These are phyloP conservation scores for Monosporascus sp. DNA, from an alignment of 2,329 filamentous ascomycete species.

Conservation along the genomic window DNA sequence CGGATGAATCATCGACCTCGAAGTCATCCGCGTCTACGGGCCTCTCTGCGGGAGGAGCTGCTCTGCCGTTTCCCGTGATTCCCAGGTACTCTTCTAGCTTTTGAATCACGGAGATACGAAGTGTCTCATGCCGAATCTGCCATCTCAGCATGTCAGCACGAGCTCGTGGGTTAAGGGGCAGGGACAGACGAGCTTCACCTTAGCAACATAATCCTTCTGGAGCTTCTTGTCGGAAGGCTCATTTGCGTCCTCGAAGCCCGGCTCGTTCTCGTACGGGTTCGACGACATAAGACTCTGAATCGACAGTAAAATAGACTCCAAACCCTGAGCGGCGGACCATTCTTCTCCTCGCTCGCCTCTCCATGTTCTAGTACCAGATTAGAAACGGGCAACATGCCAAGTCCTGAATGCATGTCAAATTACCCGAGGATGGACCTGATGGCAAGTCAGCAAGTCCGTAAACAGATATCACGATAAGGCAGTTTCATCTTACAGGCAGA, in stretches of 20 bases:
- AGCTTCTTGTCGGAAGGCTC: constrained; percentile 63
- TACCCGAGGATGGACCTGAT: constrained; percentile 80
- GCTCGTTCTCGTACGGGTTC: constrained; percentile 95
- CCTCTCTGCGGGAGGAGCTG: constrained; percentile 25
- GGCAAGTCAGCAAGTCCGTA: background rate
- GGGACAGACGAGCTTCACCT: constrained; percentile 47
- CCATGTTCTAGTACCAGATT: constrained; percentile 66
- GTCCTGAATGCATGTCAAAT: constrained; percentile 9
- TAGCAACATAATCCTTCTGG: constrained; percentile 71
- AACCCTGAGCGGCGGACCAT: constrained; percentile 92
- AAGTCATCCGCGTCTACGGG: constrained; percentile 43
- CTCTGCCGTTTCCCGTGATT: constrained; percentile 49
- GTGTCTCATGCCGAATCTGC: constrained; percentile 83
- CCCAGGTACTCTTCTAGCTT: constrained; percentile 74
- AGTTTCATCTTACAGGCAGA: constrained; percentile 69
- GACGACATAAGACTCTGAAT: constrained; percentile 94
- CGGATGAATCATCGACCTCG: constrained; percentile 41
- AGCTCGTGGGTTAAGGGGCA: background rate
- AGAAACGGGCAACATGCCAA: constrained; percentile 5
- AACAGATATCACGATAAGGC: background rate
- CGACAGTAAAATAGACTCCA: constrained; percentile 90
- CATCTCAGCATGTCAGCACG: constrained; percentile 13
- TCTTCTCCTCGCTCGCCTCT: constrained; percentile 83
- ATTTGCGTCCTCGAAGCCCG: constrained; percentile 78
- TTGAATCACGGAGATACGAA: constrained; percentile 81